Evolutionary conservation across 257 asterid genomes (phyloP), one percentile per base, ranked within the genome.

Genomic region (Agastache rugosa): DNA sequence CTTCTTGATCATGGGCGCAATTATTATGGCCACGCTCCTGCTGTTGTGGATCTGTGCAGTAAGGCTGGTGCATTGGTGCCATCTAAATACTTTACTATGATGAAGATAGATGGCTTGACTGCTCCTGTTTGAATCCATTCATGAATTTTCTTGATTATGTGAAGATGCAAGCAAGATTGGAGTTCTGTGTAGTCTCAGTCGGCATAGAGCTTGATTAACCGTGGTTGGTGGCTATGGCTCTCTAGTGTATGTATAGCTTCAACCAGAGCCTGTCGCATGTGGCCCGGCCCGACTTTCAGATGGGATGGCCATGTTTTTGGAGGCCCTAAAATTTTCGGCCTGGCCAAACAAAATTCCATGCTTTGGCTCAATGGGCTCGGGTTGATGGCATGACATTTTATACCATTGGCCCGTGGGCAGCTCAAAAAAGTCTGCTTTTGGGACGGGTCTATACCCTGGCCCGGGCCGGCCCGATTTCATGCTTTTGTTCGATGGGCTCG

Each of bases 11-110:
- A 78, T 68, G 96, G 99, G 11, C 90, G 98, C n/a, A 63, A 67
- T 20, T 90, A 77, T 67, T 92, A 94, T 29, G 98, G 99, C 1
- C 98, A 76, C 60, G 93, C 95, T 2, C 98, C 98, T 0, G 98
- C 91, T 12, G 93, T 94, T 63, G 92, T 94, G 73, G 96, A 89
- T 85, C 81, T 94, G 16, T 94, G 98, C 81, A 78, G 90, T 41
- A 92, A 87, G 87, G 97, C 86, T 58, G 99, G 97, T 70, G 87
- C 90, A 35, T 10, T 85, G 76, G 90, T 87, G 35, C 96, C 98
- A 0, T 63, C 83, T 11, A 87, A 89, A 72, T 94, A 94, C 83
- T 72, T 74, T 75, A 82, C 90, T 67, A 83, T 86, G 91, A 94
- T 94, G 98, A 94, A 94, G 76, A 1, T 74, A 50, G 91, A 87